Evolutionary conservation across 2,329 filamentous ascomycete genomes (phyloP), one percentile per base, ranked within the genome.

Genomic region (Pyricularia sp.): DNA sequence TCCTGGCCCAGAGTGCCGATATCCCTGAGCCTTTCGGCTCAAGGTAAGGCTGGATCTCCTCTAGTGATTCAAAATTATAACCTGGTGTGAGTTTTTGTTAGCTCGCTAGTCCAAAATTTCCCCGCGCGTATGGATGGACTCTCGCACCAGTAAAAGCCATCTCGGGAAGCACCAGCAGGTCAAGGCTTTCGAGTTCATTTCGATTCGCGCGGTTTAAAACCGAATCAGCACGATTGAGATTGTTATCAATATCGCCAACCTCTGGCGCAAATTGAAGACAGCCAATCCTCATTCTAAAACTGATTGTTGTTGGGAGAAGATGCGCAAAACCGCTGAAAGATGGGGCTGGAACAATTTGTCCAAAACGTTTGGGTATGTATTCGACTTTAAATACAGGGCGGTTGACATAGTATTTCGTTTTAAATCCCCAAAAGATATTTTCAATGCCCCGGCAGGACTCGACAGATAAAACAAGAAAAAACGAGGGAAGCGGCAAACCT

Each of bases 141-240:
- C 6, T 66, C 36, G 26, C 78, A 91, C 90, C 90, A 69, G 87
- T 85, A 75, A 94, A 93, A 1, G 92, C 90, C 76, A 94, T 80
- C 75, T 94, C 92, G 0, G 92, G 91, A 0, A 94, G 79, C 0
- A 94, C 86, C 0, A 95, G 81, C 36, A 94, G 82, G 74, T 93
- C 90, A 1, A 94, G 65, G 20, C 83, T 79, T 73, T 92, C 89
- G 2, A 93, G 69, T 17, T 85, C 80, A 1, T 84, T 78, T 0
- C 82, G 79, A 6, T 83, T 78, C 0, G 85, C 84, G 30, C 75
- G 81, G 23, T 78, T 82, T 11, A 94, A 79, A 4, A 94, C 82
- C 0, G 82, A 78, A 72, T 93, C 88, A 70, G 91, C 91, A 25
- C 84, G 84, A 71, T 84, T 85, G 64, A 94, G 81, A 72, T 94